A percentile compares a stretch with the other conserved stretches of the same genome.
These are phyloP conservation scores for Arthrobotrys entomopaga DNA, from an alignment of 2,329 filamentous ascomycete genomes.

Conservation along the genomic window DNA sequence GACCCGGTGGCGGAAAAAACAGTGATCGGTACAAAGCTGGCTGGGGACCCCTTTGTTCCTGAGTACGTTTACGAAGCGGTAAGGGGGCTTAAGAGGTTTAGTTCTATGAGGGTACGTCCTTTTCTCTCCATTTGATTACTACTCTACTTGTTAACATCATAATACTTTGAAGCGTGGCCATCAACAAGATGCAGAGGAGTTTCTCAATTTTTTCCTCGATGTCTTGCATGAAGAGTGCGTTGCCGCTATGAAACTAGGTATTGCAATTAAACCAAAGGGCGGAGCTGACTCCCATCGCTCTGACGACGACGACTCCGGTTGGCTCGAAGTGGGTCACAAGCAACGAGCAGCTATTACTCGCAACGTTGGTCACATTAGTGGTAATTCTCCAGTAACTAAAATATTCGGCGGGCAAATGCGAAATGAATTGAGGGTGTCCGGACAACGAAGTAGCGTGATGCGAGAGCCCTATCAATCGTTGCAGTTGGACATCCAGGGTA, in stretches of 20 bases:
- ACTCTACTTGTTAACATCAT: constrained; percentile 40
- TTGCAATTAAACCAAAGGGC: constrained; percentile 59
- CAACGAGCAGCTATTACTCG: constrained; percentile 88
- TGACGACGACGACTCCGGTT: constrained; percentile 70
- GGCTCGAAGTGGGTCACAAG: constrained; percentile 93
- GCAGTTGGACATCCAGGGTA: constrained; percentile 90
- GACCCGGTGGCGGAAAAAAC: constrained; percentile 75
- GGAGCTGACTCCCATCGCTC: constrained; percentile 57
- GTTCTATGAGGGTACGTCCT: constrained; percentile 82
- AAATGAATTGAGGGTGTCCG: constrained; percentile 86
- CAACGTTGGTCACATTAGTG: constrained; percentile 65
- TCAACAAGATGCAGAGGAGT: constrained; percentile 98
- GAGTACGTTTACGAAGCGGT: constrained; percentile 97
- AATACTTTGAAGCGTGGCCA: constrained; percentile 76
- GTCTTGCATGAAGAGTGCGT: constrained; percentile 93
- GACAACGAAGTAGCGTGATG: constrained; percentile 88
- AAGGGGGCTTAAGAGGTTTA: constrained; percentile 83
- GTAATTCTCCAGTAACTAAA: constrained; percentile 84
- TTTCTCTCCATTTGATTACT: constrained; percentile 28
- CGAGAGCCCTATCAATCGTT: constrained; percentile 93
- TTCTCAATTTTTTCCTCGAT: constrained; percentile 90
- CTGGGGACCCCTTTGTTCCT: constrained; percentile 88
- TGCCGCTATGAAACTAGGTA: constrained; percentile 72
- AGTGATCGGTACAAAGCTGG: constrained; percentile 84
- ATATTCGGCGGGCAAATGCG: constrained; percentile 93